Base-by-base conservation (phyloP, 192 early-diverging fungal genomes). In the Podila epigama region DNA sequence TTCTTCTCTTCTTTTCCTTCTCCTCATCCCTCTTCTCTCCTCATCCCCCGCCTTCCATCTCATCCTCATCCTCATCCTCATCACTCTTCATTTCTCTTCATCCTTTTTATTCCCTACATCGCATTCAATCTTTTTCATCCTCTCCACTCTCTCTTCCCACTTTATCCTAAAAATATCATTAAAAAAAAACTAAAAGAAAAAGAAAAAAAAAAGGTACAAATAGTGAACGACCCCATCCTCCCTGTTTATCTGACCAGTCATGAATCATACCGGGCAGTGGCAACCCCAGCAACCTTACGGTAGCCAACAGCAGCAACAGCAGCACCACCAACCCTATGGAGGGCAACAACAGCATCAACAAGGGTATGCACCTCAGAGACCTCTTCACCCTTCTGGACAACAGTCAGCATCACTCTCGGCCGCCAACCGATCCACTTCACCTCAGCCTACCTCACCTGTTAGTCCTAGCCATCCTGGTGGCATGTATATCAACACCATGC, bases 401-500 rank as follows among this genome's bases (percentile, higher is more conserved):
- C 20, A 51, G 50, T 35, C 63, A 8, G 36, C 63, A 15, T 64
- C 62, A 11, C 60, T 63, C 15, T 44, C 39, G 18, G 40, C 56
- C 25, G 51, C 69, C 18, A 67, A 67, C 35, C 72, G 72, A 41
- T 63, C 72, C 28, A 58, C 34, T 34, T 75, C 72, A 9, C 72
- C 72, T 44, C 71, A 66, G 41, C 71, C 71, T 18, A 35, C 60
- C 18, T 75, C 72, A 2, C 72, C 72, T 31, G 37, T 54, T 12
- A 75, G 64, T 22, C 65, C 72, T 33, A 52, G 44, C 29, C 25
- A 32, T 32, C 5, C 3, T 3, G 29, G 25, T 3, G 29, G 25
- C 28, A 75, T 75, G 64, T 59, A 68, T 20, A 68, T 75, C 48
- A 75, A 75, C 25, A 75, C 72, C 12, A 68, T 57, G 6, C 35